These are phyloP conservation scores for Camelina sativa DNA, from an alignment of 345 rosid species.

Conservation along the genomic window DNA sequence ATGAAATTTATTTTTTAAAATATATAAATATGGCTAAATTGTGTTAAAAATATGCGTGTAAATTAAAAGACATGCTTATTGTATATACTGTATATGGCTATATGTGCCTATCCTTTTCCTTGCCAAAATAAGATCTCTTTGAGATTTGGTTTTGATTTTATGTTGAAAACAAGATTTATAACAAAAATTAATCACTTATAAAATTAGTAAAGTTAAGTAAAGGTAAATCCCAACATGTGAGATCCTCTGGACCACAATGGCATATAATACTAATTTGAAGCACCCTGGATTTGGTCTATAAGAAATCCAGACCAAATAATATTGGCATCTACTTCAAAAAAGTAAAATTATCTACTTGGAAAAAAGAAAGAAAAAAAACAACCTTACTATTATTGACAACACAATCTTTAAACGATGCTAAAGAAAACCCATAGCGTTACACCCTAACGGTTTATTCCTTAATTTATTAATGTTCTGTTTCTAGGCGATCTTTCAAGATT, in stretches of 20 bases:
- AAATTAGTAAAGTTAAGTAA: conserved; percentile 31
- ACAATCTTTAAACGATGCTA: neutral
- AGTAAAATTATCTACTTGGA: conserved; percentile 11
- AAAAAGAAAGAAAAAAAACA: neutral
- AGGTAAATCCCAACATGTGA: conserved; percentile 40
- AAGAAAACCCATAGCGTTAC: neutral
- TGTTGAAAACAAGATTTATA: conserved; percentile 36
- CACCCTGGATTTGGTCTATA: conserved; percentile 45
- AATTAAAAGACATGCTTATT: neutral
- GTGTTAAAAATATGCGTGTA: too few species aligned
- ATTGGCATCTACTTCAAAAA: conserved; percentile 27
- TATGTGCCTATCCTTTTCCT: conserved; percentile 11
- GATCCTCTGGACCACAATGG: conserved; percentile 40
- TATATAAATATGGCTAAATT: too few species aligned
- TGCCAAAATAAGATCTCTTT: conserved; percentile 27
- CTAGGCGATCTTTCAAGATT: conserved; percentile 34
- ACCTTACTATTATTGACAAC: conserved; percentile 21
- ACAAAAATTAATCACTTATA: neutral
- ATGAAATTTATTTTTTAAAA: too few species aligned
- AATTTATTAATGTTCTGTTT: neutral
- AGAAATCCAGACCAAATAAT: conserved; percentile 39
- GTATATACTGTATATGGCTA: conserved; percentile 13
- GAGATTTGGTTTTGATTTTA: conserved; percentile 35
- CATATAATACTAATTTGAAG: conserved; percentile 29
- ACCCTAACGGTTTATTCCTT: neutral